phyloP scores from a whole-genome alignment of 768 basidiomycete species.

The Boletus rubropictus region DNA sequence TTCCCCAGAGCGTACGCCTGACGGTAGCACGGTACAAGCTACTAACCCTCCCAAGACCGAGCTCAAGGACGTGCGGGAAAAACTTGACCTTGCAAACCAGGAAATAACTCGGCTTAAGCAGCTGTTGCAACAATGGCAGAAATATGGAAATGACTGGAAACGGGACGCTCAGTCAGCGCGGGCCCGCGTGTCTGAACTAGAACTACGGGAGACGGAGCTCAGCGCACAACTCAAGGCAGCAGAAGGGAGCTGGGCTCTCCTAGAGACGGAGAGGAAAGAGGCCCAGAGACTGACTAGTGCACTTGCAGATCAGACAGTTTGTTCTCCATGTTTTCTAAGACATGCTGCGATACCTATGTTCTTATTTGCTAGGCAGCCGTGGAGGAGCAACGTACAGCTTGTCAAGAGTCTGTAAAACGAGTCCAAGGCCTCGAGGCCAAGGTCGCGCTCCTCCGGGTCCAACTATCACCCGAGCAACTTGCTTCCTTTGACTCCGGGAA shows the following conservation, averaged over 20 bases:
- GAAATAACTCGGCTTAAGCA: constrained; percentile 18
- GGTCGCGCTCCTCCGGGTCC: constrained; percentile 15
- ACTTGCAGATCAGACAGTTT: constrained; percentile 21
- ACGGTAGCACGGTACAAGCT: constrained; percentile 4
- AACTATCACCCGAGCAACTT: constrained; percentile 17
- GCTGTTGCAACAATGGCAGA: constrained; percentile 23
- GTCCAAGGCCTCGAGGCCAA: constrained; percentile 15
- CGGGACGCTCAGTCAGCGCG: constrained; percentile 16
- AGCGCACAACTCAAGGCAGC: constrained; percentile 6
- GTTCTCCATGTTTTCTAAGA: constrained; percentile 4
- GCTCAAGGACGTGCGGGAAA: constrained; percentile 6
- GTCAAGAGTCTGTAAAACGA: constrained; percentile 12
- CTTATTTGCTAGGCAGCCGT: constrained; percentile 8
- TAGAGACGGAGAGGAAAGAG: constrained; percentile 15
- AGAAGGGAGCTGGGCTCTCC: constrained; percentile 6
- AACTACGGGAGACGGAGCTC: constrained; percentile 9
- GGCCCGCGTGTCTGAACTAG: constrained; percentile 9
- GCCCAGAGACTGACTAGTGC: constrained; percentile 6
- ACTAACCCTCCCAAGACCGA: background rate
- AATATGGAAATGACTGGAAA: constrained; percentile 24
- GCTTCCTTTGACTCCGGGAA: constrained; percentile 7
- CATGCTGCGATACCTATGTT: background rate
- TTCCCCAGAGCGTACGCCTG: constrained; percentile 2
- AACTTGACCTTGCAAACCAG: constrained; percentile 11
- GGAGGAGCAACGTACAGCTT: constrained; percentile 11